A percentile compares a stretch with the other conserved stretches of the same genome.
These are phyloP conservation scores for Verticillium dahliae DNA, from an alignment of 2,329 filamentous ascomycete genomes.

Conservation along the genomic window DNA sequence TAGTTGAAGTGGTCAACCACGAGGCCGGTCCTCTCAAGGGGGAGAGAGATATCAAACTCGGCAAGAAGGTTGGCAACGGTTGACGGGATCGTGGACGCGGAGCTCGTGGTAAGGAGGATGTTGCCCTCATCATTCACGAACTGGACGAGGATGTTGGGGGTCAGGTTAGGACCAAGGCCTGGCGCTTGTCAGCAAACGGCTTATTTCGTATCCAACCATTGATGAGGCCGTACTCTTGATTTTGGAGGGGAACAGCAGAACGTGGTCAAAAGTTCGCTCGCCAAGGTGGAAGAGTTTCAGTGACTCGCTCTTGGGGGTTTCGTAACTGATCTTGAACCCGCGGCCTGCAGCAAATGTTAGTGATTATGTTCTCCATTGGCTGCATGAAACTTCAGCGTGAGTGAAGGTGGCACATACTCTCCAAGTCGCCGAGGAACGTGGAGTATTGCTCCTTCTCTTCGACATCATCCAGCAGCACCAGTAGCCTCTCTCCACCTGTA, in stretches of 20 bases:
- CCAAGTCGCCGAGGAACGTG: slow-evolving; percentile 68
- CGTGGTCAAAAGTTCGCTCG: slow-evolving; percentile 83
- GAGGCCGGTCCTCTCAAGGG: slow-evolving; percentile 73
- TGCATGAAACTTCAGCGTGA: neutral
- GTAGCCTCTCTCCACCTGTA: slow-evolving; percentile 71
- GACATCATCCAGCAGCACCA: slow-evolving; percentile 81
- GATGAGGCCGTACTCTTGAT: slow-evolving; percentile 62
- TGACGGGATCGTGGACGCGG: slow-evolving; percentile 61
- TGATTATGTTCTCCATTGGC: slow-evolving; percentile 13
- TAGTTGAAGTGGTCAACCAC: slow-evolving; percentile 97
- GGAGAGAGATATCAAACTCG: slow-evolving; percentile 85
- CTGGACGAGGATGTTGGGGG: slow-evolving; percentile 77
- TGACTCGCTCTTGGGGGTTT: slow-evolving; percentile 74
- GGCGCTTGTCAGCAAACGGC: neutral
- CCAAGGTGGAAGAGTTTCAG: slow-evolving; percentile 79
- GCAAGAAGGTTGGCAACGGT: slow-evolving; percentile 72
- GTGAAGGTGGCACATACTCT: slow-evolving; percentile 40
- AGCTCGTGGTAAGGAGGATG: slow-evolving; percentile 77
- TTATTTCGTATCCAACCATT: neutral
- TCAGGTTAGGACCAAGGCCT: slow-evolving; percentile 81
- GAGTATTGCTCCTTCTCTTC: slow-evolving; percentile 78
- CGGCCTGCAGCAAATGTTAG: slow-evolving; percentile 49
- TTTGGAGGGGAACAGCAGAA: slow-evolving; percentile 82
- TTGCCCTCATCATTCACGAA: slow-evolving; percentile 92
- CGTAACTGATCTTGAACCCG: slow-evolving; percentile 74